Evolutionary conservation across 1,139 yeast species (phyloP).

Genomic region (Saccharomycopsis crataegensis): DNA sequence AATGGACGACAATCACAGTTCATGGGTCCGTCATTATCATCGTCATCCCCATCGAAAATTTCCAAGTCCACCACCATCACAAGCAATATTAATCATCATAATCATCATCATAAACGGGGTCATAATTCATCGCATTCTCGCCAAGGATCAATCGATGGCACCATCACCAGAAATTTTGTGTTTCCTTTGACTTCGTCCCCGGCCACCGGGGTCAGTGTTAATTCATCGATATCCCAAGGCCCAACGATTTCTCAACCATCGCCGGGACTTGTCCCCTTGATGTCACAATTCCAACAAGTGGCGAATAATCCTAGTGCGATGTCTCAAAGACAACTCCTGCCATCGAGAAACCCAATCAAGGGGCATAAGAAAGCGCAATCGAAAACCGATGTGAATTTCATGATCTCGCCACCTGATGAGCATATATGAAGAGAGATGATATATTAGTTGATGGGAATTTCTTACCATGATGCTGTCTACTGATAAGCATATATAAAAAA

Average conservation of each 20-base stretch:
- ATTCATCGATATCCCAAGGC: background rate
- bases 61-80: background rate
- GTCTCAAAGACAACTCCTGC: background rate
- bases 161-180: conserved; percentile 1
- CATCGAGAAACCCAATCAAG: background rate
- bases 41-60: background rate
- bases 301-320: too few species aligned
- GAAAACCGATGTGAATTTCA: conserved; percentile 17
- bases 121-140: background rate
- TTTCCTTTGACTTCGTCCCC: conserved; percentile 5
- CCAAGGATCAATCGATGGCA: conserved; percentile 6
- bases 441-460: too few species aligned
- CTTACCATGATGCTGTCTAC: too few species aligned
- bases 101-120: background rate
- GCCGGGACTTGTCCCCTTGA: background rate
- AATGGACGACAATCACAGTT: background rate
- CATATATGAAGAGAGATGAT: background rate
- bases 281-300: background rate
- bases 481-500: too few species aligned
- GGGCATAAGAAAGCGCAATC: conserved; percentile 7
- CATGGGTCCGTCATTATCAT: background rate
- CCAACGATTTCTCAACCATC: background rate
- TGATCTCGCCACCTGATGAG: conserved; percentile 12
- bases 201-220: background rate
- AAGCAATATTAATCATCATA: too few species aligned